These are phyloP conservation scores for Lunularia cruciata DNA, from an alignment of 225 moss, liverwort and hornwort species.

Conservation along the genomic window DNA sequence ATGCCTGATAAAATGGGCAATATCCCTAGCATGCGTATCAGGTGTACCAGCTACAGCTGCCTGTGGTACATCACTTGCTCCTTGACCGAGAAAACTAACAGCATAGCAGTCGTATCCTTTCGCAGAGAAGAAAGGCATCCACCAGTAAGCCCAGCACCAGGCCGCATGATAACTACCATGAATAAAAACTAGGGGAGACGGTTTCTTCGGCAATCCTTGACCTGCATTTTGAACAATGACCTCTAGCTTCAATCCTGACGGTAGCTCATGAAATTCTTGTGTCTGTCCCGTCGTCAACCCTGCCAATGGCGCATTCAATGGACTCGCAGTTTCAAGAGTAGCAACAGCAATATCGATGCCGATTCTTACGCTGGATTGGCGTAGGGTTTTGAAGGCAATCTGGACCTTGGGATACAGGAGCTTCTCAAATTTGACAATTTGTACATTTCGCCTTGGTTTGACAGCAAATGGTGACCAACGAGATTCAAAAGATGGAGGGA, in stretches of 20 bases:
- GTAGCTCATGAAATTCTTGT: conserved; percentile 58
- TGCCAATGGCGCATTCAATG: conserved; percentile 22
- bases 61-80: conserved; percentile 62
- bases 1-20: conserved; percentile 62
- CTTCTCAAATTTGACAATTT: background rate
- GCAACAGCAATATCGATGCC: background rate
- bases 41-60: conserved; percentile 44
- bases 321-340: conserved; percentile 17
- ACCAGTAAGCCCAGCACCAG: conserved; percentile 84
- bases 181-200: conserved; percentile 60
- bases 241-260: conserved; percentile 77
- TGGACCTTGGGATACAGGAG: background rate
- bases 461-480: background rate
- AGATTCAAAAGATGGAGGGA: background rate
- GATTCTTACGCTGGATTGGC: background rate
- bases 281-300: conserved; percentile 34
- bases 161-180: conserved; percentile 97
- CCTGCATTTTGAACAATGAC: conserved; percentile 43
- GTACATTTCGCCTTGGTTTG: background rate
- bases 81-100: conserved; percentile 78
- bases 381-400: background rate
- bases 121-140: conserved; percentile 75
- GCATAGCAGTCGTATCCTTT: conserved; percentile 81
- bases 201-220: conserved; percentile 8
- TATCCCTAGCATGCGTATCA: conserved; percentile 60